A percentile compares a stretch with the other conserved stretches of the same genome.
Evolutionary conservation across 2,329 filamentous ascomycete species (phyloP).

Genomic region (Colletotrichum lini): DNA sequence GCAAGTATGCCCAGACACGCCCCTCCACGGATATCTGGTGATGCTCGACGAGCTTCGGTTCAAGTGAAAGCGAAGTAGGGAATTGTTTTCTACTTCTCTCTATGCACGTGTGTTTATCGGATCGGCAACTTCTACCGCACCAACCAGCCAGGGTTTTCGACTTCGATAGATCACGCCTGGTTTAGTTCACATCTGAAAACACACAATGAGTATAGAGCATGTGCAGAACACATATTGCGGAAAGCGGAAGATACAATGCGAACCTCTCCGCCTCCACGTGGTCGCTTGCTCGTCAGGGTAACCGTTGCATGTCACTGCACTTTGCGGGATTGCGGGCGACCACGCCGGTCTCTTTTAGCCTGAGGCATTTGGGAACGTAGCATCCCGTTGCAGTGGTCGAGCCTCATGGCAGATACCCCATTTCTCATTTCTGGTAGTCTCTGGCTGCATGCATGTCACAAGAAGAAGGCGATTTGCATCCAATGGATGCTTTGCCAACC

Average conservation of each 20-base stretch:
- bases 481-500: background rate
- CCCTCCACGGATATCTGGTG: background rate
- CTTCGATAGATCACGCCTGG: background rate
- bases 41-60: background rate
- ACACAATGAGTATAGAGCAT: background rate
- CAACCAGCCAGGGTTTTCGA: background rate
- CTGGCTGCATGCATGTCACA: conserved; percentile 9
- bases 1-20: background rate
- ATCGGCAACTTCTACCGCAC: background rate
- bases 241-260: background rate
- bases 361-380: background rate
- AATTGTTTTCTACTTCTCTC: background rate
- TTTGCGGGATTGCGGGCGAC: conserved; percentile 17
- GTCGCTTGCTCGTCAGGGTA: background rate
- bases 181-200: background rate
- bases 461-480: conserved; percentile 18
- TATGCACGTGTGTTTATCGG: too few species aligned
- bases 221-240: background rate
- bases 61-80: background rate
- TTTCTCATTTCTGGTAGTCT: background rate
- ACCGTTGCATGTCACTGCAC: background rate
- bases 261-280: background rate
- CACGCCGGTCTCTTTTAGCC: conserved; percentile 2
- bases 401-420: background rate
- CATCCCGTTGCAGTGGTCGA: background rate